Evolutionary conservation across 306 rosid species (phyloP).

Genomic region (Rosa persica): DNA sequence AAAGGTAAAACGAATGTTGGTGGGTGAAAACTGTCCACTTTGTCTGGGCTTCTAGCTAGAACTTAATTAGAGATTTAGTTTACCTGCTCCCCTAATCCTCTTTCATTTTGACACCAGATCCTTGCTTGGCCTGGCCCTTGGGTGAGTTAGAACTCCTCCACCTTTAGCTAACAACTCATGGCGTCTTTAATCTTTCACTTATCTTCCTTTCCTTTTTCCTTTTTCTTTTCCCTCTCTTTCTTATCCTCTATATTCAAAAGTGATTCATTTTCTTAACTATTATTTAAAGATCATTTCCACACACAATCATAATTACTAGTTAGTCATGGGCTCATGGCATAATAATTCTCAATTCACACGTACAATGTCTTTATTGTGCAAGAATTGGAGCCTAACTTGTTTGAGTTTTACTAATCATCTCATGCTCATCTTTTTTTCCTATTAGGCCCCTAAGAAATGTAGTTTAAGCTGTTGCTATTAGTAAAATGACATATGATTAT

Average conservation of each 20-base stretch:
- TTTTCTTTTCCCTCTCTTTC: constrained; percentile 4
- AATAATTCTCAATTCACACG: neutral
- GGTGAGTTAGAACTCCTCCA: constrained; percentile 17
- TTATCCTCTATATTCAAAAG: neutral
- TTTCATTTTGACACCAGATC: neutral
- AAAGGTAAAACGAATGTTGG: neutral
- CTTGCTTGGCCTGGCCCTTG: neutral
- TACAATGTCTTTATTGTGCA: neutral
- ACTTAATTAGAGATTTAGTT: constrained; percentile 10
- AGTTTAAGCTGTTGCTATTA: neutral
- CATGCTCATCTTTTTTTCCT: neutral
- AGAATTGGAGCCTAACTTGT: neutral
- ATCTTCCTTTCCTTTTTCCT: neutral
- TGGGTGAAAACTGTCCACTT: neutral
- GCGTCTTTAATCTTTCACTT: neutral
- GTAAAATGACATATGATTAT: neutral
- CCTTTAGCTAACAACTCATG: neutral
- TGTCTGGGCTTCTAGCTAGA: neutral
- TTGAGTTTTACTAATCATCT: neutral
- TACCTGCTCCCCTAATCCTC: constrained; percentile 29
- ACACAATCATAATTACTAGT: neutral
- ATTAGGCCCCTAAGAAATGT: neutral
- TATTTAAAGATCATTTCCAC: neutral
- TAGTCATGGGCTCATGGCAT: too few species aligned
- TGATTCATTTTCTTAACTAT: neutral